Evolutionary conservation across 768 basidiomycete species (phyloP), one percentile per base, ranked within the genome.

Genomic region (Mycena galopus): DNA sequence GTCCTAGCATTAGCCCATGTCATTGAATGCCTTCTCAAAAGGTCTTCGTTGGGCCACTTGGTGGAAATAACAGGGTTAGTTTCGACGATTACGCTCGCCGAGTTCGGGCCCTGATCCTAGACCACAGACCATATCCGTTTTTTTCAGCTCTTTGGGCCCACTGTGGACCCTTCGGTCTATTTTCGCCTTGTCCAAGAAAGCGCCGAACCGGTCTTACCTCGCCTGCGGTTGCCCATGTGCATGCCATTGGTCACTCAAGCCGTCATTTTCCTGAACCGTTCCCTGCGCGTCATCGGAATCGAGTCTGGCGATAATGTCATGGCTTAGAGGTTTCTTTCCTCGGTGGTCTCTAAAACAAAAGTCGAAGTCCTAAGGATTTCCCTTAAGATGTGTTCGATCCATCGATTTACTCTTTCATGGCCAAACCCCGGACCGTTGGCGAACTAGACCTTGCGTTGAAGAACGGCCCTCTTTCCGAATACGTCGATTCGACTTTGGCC

Each of bases 61-160:
- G 19, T 57, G 4, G 25, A 4, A 21, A 5, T 1, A 30, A 21
- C 27, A n/a, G 32, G 55, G 55, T 0, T 7, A 57, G 55, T 65
- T n/a, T 65, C 23, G 64, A 65, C 50, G 23, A 56, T n/a, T 65
- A 65, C 30, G 64, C 64, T 37, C n/a, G 25, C 11, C 53, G 64
- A 1, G 64, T 56, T 21, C 21, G 25, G 27, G 16, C 19, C 16
- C 16, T 65, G 25, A 4, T 2, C 16, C 4, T 65, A 10, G 1
- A 11, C 8, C 25, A 11, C 19, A 35, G 35, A 14, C 21, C 53
- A 27, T 17, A 55, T 35, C 35, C 7, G 12, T 4, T 16, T 37
- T n/a, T 37, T 16, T 8, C 16, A n/a, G 35, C 35, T 37, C 35
- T n/a, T n/a, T n/a, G n/a, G n/a, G n/a, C 16, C 51, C 64, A 25